Conservation (phyloP, 352 stramenopile species). For the Pythium coloratum region DNA sequence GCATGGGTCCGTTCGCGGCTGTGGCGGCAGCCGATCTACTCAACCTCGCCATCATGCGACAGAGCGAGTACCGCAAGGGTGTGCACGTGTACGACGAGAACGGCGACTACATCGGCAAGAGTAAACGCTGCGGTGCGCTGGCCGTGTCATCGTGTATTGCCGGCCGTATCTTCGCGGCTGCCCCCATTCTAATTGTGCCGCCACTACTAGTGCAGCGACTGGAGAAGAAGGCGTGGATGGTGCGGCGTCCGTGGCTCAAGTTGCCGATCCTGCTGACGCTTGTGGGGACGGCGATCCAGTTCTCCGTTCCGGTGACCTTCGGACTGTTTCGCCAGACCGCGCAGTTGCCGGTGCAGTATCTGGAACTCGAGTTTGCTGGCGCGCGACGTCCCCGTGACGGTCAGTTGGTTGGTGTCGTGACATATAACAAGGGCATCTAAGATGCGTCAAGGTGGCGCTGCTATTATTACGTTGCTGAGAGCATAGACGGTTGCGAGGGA, state of each 20-base stretch:
- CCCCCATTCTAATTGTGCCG: slow-evolving; percentile 77
- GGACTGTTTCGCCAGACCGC: slow-evolving; percentile 83
- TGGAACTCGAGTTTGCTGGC: slow-evolving; percentile 63
- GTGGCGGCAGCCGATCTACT: slow-evolving; percentile 83
- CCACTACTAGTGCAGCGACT: slow-evolving; percentile 61
- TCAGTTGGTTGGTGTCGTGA: slow-evolving; percentile 58
- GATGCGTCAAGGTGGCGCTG: neutral
- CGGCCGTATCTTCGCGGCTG: slow-evolving; percentile 76
- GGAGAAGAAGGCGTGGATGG: slow-evolving; percentile 45
- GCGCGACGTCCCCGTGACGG: slow-evolving; percentile 41
- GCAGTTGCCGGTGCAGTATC: slow-evolving; percentile 55
- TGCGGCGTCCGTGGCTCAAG: slow-evolving; percentile 51
- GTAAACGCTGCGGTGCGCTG: slow-evolving; percentile 65
- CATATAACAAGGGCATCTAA: slow-evolving; percentile 85
- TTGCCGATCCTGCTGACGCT: slow-evolving; percentile 67
- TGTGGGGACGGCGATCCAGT: slow-evolving; percentile 78
- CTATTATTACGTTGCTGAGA: slow-evolving; percentile 10
- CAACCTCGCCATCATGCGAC: slow-evolving; percentile 85
- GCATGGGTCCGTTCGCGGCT: slow-evolving; percentile 75
- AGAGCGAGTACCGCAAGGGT: slow-evolving; percentile 81
- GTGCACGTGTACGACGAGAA: slow-evolving; percentile 84
- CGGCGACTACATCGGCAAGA: slow-evolving; percentile 76
- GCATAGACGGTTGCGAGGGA: neutral
- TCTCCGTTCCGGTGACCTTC: slow-evolving; percentile 85
- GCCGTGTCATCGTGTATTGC: slow-evolving; percentile 76